Base-by-base conservation (phyloP, 2,329 filamentous ascomycete genomes). In the Sporothrix curviconia region DNA sequence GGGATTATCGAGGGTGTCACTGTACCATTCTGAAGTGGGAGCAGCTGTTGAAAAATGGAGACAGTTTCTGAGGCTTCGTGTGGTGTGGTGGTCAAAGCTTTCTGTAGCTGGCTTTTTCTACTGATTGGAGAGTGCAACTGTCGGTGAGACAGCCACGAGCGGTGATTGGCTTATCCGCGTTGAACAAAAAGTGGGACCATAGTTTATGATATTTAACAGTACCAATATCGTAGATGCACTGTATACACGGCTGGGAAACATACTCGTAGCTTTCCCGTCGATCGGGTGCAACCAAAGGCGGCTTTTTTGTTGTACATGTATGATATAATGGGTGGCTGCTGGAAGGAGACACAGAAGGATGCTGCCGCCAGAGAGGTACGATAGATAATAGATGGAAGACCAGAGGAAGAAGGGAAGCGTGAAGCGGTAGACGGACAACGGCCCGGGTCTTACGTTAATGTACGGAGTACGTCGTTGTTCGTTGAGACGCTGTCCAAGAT, bases 11-110 rank as follows among this genome's bases (percentile, higher is more conserved):
- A n/a, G n/a, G n/a, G n/a, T n/a, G n/a, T n/a, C n/a, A n/a, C n/a
- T n/a, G n/a, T n/a, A n/a, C n/a, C n/a, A n/a, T n/a, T n/a, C n/a
- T n/a, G n/a, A n/a, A n/a, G 9, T 52, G 7, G 7, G 40, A 19
- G 46, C 11, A 11, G 37, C 9, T 15, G 19, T 12, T 25, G 32
- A 14, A 28, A 19, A 15, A 9, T 32, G 30, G 9, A 51, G 39
- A 40, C 32, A n/a, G n/a, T n/a, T n/a, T n/a, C n/a, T n/a, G n/a
- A n/a, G n/a, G n/a, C n/a, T n/a, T n/a, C n/a, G n/a, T n/a, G n/a
- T n/a, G n/a, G n/a, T n/a, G 49, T 17, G 49, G 49, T 51, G 49
- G 49, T 51, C 49, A 34, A 15, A 39, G 49, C 49, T 51, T 28
- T n/a, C n/a, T n/a, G n/a, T n/a, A n/a, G n/a, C n/a, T n/a, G n/a